These are phyloP conservation scores for Fusarium keratoplasticum DNA, from an alignment of 2,329 filamentous ascomycete species.

Conservation along the genomic window DNA sequence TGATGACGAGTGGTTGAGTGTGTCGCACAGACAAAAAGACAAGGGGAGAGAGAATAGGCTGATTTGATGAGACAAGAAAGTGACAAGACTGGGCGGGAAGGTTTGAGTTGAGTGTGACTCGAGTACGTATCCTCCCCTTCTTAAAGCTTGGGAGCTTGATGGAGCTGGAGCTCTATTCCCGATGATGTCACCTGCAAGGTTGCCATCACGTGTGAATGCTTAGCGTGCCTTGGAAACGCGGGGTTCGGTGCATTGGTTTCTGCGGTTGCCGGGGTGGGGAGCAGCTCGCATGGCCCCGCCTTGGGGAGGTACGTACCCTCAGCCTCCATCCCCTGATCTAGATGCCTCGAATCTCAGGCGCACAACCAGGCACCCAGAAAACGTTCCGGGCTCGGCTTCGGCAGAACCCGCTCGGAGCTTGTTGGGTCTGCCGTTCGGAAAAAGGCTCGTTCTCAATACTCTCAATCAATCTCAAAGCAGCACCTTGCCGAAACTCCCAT, in stretches of 20 bases:
- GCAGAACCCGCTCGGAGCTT: constrained; percentile 51
- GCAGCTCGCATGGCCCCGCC: constrained; percentile 6
- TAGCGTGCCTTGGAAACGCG: constrained; percentile 44
- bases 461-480: constrained; percentile 47
- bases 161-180: constrained; percentile 35
- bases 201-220: constrained; percentile 39
- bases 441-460: constrained; percentile 56
- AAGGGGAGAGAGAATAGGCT: constrained; percentile 35
- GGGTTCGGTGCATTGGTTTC: constrained; percentile 40
- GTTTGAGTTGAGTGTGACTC: constrained; percentile 8
- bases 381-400: constrained; percentile 47
- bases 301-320: constrained; percentile 22
- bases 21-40: constrained; percentile 5
- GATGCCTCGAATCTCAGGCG: constrained; percentile 46
- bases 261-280: constrained; percentile 16
- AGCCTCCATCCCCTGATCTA: not conserved
- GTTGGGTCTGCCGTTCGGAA: constrained; percentile 46
- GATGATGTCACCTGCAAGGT: constrained; percentile 43
- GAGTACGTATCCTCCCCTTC: constrained; percentile 44
- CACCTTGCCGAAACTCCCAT: constrained; percentile 45
- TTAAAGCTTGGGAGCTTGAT: constrained; percentile 42
- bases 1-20: constrained; percentile 25
- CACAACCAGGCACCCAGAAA: constrained; percentile 44
- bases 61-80: constrained; percentile 26
- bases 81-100: constrained; percentile 10